A percentile compares a stretch with the other conserved stretches of the same genome.
Evolutionary conservation across 768 basidiomycete species (phyloP).

Genomic region (Tephrocybe rancida): DNA sequence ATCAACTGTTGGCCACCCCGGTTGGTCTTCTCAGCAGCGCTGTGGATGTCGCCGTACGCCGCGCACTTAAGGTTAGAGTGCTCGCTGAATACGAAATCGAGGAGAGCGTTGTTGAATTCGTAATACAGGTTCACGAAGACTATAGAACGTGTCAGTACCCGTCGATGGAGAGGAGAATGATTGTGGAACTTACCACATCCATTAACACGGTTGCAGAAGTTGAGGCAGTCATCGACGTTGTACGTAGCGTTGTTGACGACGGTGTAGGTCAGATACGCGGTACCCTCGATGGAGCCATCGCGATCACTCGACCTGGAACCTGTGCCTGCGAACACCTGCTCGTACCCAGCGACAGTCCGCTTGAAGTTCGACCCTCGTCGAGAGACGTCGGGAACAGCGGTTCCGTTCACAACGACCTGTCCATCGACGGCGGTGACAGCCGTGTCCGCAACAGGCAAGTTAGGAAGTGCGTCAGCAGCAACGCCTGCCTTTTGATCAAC

Average conservation of each 20-base stretch:
- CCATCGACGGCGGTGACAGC: constrained; percentile 49
- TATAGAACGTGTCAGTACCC: constrained; percentile 19
- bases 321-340: constrained; percentile 40
- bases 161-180: not conserved
- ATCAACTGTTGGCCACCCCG: constrained; percentile 44
- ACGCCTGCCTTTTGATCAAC: constrained; percentile 45
- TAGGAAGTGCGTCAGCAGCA: constrained; percentile 26
- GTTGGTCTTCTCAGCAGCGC: constrained; percentile 46
- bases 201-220: constrained; percentile 37
- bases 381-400: constrained; percentile 13
- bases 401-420: constrained; percentile 23
- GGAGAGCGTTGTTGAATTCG: constrained; percentile 45
- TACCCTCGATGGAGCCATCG: constrained; percentile 49
- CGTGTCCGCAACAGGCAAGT: constrained; percentile 37
- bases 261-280: constrained; percentile 50
- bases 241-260: constrained; percentile 48
- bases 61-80: constrained; percentile 52
- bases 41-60: constrained; percentile 44
- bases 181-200: constrained; percentile 40
- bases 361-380: not conserved
- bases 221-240: constrained; percentile 43
- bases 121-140: constrained; percentile 54
- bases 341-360: constrained; percentile 25
- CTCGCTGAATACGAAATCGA: constrained; percentile 39
- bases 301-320: constrained; percentile 35